These are phyloP conservation scores for Capsicum pubescens DNA, from an alignment of 257 asterid species.

Conservation along the genomic window DNA sequence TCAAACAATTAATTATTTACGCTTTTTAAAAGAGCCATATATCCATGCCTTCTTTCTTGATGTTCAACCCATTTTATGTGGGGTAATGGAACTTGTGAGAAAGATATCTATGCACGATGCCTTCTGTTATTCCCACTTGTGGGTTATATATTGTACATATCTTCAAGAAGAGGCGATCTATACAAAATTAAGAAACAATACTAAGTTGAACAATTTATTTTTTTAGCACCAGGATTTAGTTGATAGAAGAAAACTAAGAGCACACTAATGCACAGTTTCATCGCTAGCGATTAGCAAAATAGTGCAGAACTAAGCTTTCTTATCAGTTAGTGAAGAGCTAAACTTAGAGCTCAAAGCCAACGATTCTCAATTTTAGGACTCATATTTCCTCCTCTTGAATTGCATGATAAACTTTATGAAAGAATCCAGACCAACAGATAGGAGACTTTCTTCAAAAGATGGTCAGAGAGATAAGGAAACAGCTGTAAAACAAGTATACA, in stretches of 20 bases:
- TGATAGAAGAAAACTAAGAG: neutral
- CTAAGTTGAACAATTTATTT: neutral
- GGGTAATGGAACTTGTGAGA: neutral
- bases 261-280: neutral
- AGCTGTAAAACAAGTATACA: neutral
- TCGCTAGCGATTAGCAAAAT: neutral
- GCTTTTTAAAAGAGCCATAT: neutral
- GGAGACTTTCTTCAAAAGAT: neutral
- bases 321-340: neutral
- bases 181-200: neutral
- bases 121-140: neutral
- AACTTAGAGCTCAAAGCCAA: neutral
- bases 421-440: neutral
- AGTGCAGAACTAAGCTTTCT: neutral
- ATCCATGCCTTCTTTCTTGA: conserved; percentile 7
- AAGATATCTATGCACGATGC: neutral
- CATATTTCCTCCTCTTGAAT: neutral
- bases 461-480: neutral
- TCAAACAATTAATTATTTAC: neutral
- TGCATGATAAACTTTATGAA: neutral
- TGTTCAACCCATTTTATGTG: neutral
- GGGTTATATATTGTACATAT: neutral
- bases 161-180: neutral
- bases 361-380: neutral
- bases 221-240: neutral